Base-by-base conservation (phyloP, 2,329 filamentous ascomycete genomes). In the Paecilomyces sp. region DNA sequence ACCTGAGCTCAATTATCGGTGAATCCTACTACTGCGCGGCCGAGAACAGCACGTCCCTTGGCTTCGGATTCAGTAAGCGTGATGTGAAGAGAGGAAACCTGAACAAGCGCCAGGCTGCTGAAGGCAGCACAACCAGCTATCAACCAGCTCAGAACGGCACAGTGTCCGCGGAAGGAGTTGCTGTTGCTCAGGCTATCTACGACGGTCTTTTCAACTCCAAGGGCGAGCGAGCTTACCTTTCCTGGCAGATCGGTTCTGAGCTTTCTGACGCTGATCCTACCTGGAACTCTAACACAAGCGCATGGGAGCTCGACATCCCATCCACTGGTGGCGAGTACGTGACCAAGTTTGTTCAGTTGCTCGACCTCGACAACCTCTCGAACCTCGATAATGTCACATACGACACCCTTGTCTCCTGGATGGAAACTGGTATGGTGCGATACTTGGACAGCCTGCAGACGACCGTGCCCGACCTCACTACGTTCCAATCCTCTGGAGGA, bases 331-430 rank as follows among this genome's bases (percentile, higher is more conserved):
- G 67, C 34, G 72, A 75, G 60, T 77, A 67, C 60, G 58, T 66
- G 8, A 52, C 59, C n/a, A 61, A 54, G 11, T 55, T 58, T 55
- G 52, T 67, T 6, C 57, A 71, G 34, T 56, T 71, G 28, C 64
- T 67, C 60, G 80, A 78, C 65, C 71, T 82, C n/a, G 66, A 71
- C 3, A 68, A 71, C 52, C 71, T 83, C 3, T 68, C 79, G 4
- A 67, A 70, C 47, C 72, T 83, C 3, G 68, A 79, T 63, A 70
- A 73, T 59, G 77, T 85, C 28, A 84, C 81, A 18, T 85, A 84
- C 68, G 81, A 85, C 66, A 84, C 79, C 0, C 74, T 85, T 4
- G 74, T 76, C n/a, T 74, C 77, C 15, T 85, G 81, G 81, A 85
- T 85, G 75, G 69, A 75, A 47, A 73, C 68, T 4, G 82, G 78